Percentiles rank a stretch among this genome's conserved stretches.
Conservation (phyloP, 305 asterid species). For the Rubia balearica region DNA sequence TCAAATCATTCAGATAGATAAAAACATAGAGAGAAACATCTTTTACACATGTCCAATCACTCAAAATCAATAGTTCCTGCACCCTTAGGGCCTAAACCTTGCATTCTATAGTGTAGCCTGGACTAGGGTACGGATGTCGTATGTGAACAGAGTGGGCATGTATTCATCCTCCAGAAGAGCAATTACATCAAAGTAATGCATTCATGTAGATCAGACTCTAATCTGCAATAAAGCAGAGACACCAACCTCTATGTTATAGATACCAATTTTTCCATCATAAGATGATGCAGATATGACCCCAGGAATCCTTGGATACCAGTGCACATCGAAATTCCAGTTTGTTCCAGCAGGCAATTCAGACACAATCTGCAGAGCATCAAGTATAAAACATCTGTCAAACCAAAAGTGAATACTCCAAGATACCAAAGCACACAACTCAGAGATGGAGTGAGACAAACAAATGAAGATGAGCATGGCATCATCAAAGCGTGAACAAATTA, state of each 20-base stretch:
- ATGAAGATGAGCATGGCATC: neutral
- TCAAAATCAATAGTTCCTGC: neutral
- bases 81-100: neutral
- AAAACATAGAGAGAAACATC: neutral
- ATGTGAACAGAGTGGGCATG: neutral
- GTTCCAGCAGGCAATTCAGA: slow-evolving; percentile 94
- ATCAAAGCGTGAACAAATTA: neutral
- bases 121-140: neutral
- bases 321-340: slow-evolving; percentile 97
- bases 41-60: neutral
- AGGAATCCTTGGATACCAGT: slow-evolving; percentile 96
- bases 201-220: neutral
- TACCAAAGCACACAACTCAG: neutral
- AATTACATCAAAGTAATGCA: neutral
- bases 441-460: neutral
- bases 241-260: slow-evolving; percentile 86
- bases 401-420: neutral
- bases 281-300: slow-evolving; percentile 98
- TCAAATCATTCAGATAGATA: neutral
- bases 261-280: slow-evolving; percentile 93
- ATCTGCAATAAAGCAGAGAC: neutral
- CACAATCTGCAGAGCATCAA: slow-evolving; percentile 57
- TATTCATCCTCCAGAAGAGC: neutral
- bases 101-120: neutral
- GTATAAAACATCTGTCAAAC: slow-evolving; percentile 11